Conservation (phyloP, 1,284 basidiomycete genomes). For the Papiliotrema nemorosa region DNA sequence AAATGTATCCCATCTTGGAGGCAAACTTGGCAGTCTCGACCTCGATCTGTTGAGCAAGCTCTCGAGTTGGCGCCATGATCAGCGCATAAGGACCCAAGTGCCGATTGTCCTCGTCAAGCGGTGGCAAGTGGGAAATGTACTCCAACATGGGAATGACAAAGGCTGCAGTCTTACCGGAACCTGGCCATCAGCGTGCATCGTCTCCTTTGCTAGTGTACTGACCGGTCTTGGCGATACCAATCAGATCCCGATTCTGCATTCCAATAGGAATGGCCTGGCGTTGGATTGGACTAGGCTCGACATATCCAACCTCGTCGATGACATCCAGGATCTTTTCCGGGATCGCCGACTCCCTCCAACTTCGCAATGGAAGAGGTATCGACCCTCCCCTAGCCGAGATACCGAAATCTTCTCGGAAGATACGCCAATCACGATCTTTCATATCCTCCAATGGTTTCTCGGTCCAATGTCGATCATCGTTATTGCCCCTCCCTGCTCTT, state of each 20-base stretch:
- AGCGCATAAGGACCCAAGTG: constrained; percentile 91
- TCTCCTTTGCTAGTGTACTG: constrained; percentile 20
- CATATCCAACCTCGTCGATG: constrained; percentile 89
- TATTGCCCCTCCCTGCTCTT: constrained; percentile 71
- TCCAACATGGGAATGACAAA: constrained; percentile 97
- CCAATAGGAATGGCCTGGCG: constrained; percentile 98
- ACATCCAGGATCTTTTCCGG: constrained; percentile 74
- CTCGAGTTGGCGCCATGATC: constrained; percentile 93
- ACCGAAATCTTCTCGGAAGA: constrained; percentile 97
- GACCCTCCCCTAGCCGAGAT: constrained; percentile 87
- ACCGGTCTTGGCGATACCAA: constrained; percentile 98
- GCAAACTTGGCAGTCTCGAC: constrained; percentile 89
- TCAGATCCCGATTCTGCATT: constrained; percentile 89
- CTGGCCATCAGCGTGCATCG: constrained; percentile 48
- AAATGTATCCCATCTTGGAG: constrained; percentile 76
- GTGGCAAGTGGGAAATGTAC: constrained; percentile 82
- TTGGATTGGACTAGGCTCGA: constrained; percentile 94
- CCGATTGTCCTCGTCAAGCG: constrained; percentile 82
- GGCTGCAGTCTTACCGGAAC: constrained; percentile 98
- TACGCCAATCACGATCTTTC: constrained; percentile 98
- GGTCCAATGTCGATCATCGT: constrained; percentile 94
- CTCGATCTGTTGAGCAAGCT: constrained; percentile 97
- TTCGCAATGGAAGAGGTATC: constrained; percentile 87
- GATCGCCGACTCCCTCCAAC: constrained; percentile 85
- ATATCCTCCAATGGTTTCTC: constrained; percentile 92